Conservation (phyloP, 371 early-diverging fungal species). For the Encephalitozoon cuniculi region DNA sequence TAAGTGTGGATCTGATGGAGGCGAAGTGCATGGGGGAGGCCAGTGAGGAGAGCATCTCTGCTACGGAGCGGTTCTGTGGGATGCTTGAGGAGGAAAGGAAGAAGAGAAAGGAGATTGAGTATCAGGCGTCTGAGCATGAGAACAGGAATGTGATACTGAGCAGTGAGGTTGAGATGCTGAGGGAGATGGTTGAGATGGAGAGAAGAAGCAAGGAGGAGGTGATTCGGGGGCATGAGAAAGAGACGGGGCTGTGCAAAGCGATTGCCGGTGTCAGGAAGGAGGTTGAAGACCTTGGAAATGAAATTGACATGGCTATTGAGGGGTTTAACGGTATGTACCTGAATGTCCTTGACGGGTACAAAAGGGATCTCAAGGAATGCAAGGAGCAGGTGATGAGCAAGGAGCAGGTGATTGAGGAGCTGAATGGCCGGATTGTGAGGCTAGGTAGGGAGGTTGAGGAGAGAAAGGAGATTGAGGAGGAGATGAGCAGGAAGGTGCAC, state of each 20-base stretch:
- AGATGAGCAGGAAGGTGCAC: neutral
- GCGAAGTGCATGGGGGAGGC: neutral
- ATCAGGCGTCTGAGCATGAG: conserved; percentile 13
- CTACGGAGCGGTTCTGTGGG: conserved; percentile 7
- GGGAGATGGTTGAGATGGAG: neutral
- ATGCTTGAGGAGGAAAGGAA: conserved; percentile 36
- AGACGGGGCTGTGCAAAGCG: neutral
- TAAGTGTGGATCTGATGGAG: conserved; percentile 18
- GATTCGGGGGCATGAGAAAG: neutral
- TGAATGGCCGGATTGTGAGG: neutral
- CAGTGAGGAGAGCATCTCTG: conserved; percentile 16
- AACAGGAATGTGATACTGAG: conserved; percentile 15
- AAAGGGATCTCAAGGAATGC: neutral
- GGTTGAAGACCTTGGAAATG: conserved; percentile 3
- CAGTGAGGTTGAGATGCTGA: conserved; percentile 12
- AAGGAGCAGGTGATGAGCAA: neutral
- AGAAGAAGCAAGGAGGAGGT: neutral
- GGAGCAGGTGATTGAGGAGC: neutral
- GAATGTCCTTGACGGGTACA: neutral
- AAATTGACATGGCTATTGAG: neutral
- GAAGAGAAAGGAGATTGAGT: conserved; percentile 18
- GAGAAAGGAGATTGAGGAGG: neutral
- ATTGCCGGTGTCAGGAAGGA: neutral
- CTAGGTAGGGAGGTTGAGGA: neutral
- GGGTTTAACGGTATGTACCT: neutral